Base-by-base conservation (phyloP, 352 stramenopile species). In the Pythium volutum region DNA sequence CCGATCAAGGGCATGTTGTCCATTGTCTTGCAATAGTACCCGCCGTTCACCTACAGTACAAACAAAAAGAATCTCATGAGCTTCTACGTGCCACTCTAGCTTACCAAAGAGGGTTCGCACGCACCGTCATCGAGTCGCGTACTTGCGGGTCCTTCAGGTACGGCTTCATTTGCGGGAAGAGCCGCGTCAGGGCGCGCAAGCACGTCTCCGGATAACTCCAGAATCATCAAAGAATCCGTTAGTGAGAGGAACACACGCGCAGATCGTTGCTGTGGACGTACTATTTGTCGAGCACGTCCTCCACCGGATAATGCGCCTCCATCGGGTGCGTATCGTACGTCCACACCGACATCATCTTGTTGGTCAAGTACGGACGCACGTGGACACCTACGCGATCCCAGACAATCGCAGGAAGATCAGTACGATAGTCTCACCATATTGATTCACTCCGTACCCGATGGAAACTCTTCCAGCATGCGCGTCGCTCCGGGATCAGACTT, bases 21-120 rank as follows among this genome's bases (percentile, higher is more conserved):
- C 46, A 85, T 57, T 8, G 78, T 90, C 64, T 92, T 92, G 74
- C 80, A 92, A 51, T 89, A 92, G 66, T 92, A 90, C 3, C 80
- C 80, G 16, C 83, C 80, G 16, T 84, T 88, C 6, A 92, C 77
- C 66, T 87, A 33, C 22, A 18, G 12, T 87, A 33, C 22, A 18
- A n/a, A 4, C 20, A n/a, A 18, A 47, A 14, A 8, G 10, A 2
- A 48, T 26, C 10, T 22, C 22, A 46, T 56, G 31, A 56, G 49
- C 10, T 38, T n/a, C 23, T 23, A 52, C 7, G 41, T 15, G n/a
- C n/a, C n/a, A n/a, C n/a, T n/a, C n/a, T 20, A 45, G 38, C 43
- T 18, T 8, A 50, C 6, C 16, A 50, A n/a, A 14, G 10, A 5
- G 14, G 7, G 18, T 31, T 10, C 15, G 11, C 38, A 43, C 41